Conservation (phyloP, 2,329 filamentous ascomycete species). For the Fusarium hostae region DNA sequence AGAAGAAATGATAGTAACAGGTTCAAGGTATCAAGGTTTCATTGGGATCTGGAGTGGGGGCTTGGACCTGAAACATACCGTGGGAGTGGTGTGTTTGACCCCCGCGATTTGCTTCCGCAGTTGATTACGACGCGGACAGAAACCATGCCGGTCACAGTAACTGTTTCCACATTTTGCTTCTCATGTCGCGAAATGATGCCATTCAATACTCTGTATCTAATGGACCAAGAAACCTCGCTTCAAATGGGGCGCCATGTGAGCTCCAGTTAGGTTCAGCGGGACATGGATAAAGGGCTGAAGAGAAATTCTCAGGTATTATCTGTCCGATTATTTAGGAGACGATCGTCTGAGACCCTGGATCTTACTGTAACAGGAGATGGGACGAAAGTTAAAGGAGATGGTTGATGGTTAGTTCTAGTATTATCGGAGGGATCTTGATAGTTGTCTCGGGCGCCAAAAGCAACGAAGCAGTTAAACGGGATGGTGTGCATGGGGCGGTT, state of each 20-base stretch:
- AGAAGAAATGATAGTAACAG: slow-evolving; percentile 10
- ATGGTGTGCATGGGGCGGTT: slow-evolving; percentile 20
- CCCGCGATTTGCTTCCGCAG: slow-evolving; percentile 40
- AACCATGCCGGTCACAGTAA: slow-evolving; percentile 32
- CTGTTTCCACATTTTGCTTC: slow-evolving; percentile 37
- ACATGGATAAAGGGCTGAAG: slow-evolving; percentile 7
- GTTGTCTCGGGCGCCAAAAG: slow-evolving; percentile 1
- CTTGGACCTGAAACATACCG: slow-evolving; percentile 42
- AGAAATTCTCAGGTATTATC: slow-evolving; percentile 11
- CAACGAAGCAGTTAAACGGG: background rate
- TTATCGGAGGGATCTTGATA: slow-evolving; percentile 2
- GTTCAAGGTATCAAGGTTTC: slow-evolving; percentile 20
- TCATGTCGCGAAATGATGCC: slow-evolving; percentile 38
- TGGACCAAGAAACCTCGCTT: slow-evolving; percentile 9
- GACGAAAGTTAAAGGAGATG: slow-evolving; percentile 26
- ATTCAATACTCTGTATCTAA: slow-evolving; percentile 28
- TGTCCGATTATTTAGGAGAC: background rate
- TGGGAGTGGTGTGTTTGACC: slow-evolving; percentile 23
- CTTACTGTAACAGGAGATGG: slow-evolving; percentile 13
- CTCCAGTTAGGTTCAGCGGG: background rate
- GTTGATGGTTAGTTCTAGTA: background rate
- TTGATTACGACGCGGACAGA: slow-evolving; percentile 18
- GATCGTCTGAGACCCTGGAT: slow-evolving; percentile 14
- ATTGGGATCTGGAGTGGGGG: slow-evolving; percentile 22
- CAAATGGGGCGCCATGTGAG: slow-evolving; percentile 1